Base-by-base conservation (phyloP, 192 early-diverging fungal genomes). In the Coemansia sp. region DNA sequence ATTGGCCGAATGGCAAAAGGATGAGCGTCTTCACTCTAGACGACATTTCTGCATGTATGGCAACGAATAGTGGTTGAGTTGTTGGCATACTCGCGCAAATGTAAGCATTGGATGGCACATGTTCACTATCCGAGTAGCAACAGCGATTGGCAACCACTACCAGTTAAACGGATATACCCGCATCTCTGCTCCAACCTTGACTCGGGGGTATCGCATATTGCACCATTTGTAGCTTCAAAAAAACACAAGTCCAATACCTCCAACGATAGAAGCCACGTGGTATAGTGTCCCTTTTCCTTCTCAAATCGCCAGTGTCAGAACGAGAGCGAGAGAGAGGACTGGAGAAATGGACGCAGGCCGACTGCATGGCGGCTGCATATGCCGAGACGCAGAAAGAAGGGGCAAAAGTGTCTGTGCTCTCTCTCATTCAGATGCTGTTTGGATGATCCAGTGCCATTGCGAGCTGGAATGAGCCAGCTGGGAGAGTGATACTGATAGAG, bases 81-180 rank as follows among this genome's bases (percentile, higher is more conserved):
- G 51, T 29, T 25, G 51, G 45, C 45, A 48, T 8, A 5, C 45
- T 48, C n/a, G 42, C 42, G 27, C 25, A 23, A 53, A 11, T 14
- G 50, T 53, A 23, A 53, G 27, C 51, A 55, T 25, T 55, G 25
- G 31, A 25, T 27, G 12, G 55, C 55, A 58, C 55, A 58, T 58
- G 55, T 58, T 15, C 31, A 10, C 55, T 58, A 34, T 58, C 55
- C 55, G 55, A 58, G 55, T 58, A 32, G 51, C 51, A 29, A 5
- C 51, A 29, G 14, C 5, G 51, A 55, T 55, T 55, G 51, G 1
- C 51, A 50, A 21, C 46, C 44, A 45, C 44, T 45, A 45, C 34
- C 15, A 46, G 21, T 55, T 25, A 29, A 55, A 55, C 25, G 25
- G 51, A 55, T 55, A 55, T 29, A 55, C 51, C 11, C 12, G 4